Evolutionary conservation across 2,329 filamentous ascomycete genomes (phyloP).

Genomic region (Plectosphaerella plurivora): DNA sequence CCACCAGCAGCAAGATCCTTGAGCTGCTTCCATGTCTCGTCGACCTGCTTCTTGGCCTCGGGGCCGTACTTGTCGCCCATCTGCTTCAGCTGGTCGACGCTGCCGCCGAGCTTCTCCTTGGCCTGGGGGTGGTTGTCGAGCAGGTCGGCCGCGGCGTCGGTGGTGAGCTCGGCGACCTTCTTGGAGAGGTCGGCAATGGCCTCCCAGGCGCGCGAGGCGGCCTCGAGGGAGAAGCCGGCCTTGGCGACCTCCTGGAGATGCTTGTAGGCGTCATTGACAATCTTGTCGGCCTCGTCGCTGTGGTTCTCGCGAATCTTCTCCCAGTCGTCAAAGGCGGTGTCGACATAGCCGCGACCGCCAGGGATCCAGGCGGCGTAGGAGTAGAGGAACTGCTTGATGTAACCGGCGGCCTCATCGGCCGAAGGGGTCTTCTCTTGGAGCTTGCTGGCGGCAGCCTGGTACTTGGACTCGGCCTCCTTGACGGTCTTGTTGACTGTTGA

Average conservation of each 20-base stretch:
- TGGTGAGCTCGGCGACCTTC: constrained; percentile 56
- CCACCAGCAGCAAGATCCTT: constrained; percentile 60
- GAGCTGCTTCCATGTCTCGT: constrained; percentile 66
- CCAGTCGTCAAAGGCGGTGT: constrained; percentile 65
- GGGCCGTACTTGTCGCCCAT: constrained; percentile 68
- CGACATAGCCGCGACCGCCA: constrained; percentile 64
- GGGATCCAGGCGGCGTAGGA: constrained; percentile 70
- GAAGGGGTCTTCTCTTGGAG: constrained; percentile 59
- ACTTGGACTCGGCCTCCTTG: constrained; percentile 55
- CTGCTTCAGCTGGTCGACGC: constrained; percentile 63
- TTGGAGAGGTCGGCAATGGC: constrained; percentile 58
- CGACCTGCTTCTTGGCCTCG: constrained; percentile 71
- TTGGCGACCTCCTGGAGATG: constrained; percentile 60
- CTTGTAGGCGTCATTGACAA: constrained; percentile 62
- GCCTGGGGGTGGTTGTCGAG: constrained; percentile 69
- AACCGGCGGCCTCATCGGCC: constrained; percentile 61
- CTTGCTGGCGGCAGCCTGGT: constrained; percentile 55
- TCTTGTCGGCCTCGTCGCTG: constrained; percentile 63
- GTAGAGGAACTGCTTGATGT: constrained; percentile 61
- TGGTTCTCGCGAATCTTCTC: constrained; percentile 65
- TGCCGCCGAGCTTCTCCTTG: constrained; percentile 67
- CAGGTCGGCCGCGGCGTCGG: constrained; percentile 59
- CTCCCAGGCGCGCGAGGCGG: constrained; percentile 56
- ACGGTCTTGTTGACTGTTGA: constrained; percentile 40
- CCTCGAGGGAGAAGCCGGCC: constrained; percentile 56